These are phyloP conservation scores for Auriscalpium microsporum DNA, from an alignment of 768 basidiomycete species.

Conservation along the genomic window DNA sequence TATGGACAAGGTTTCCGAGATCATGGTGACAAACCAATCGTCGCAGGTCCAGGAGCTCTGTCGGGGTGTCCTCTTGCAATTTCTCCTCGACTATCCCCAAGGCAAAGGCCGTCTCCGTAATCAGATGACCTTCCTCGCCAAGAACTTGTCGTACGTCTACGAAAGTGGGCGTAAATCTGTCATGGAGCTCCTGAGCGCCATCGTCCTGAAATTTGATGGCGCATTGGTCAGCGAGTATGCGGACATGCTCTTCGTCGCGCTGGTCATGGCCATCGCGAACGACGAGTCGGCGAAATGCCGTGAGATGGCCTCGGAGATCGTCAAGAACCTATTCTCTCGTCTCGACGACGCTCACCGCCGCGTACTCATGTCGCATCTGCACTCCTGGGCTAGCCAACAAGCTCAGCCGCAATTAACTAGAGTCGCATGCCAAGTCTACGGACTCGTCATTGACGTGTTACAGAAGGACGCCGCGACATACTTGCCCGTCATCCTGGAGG, in stretches of 20 bases:
- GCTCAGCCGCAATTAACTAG: conserved; percentile 54
- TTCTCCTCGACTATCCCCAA: conserved; percentile 95
- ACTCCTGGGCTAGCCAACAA: conserved; percentile 67
- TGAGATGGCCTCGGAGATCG: conserved; percentile 77
- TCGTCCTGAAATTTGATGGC: conserved; percentile 77
- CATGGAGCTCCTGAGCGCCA: conserved; percentile 81
- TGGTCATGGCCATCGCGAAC: conserved; percentile 91
- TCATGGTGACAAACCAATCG: conserved; percentile 92
- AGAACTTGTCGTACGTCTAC: conserved; percentile 83
- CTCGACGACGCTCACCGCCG: conserved; percentile 52
- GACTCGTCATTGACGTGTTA: conserved; percentile 67
- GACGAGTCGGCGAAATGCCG: conserved; percentile 87
- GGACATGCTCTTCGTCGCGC: conserved; percentile 82
- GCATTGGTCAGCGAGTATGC: conserved; percentile 69
- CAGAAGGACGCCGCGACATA: conserved; percentile 38
- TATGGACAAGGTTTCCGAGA: conserved; percentile 87
- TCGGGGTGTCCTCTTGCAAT: conserved; percentile 81
- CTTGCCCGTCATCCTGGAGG: conserved; percentile 43
- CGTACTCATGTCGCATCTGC: conserved; percentile 59
- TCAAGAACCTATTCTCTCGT: conserved; percentile 67
- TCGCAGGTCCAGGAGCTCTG: conserved; percentile 86
- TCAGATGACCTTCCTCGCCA: conserved; percentile 86
- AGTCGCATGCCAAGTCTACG: conserved; percentile 77
- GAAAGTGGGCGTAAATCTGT: conserved; percentile 91
- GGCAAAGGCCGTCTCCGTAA: conserved; percentile 83